phyloP scores from a whole-genome alignment of 495 filamentous ascomycete species.

The Thermothielavioides terrestris region DNA sequence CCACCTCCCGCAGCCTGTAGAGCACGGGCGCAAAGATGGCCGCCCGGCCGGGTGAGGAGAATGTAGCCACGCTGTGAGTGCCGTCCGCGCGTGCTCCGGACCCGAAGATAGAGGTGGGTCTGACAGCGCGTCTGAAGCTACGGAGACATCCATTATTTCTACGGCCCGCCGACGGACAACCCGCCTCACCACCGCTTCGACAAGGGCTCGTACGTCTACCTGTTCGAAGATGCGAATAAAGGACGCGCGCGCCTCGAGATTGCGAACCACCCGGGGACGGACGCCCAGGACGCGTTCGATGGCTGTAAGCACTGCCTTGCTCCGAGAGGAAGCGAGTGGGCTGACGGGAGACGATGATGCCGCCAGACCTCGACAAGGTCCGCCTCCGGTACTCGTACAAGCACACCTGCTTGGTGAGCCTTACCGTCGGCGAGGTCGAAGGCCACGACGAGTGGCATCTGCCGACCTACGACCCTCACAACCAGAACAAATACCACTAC shows the following conservation, averaged over 20 bases:
- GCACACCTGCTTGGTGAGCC: conserved; percentile 66
- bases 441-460: conserved; percentile 65
- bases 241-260: conserved; percentile 69
- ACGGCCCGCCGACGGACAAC: conserved; percentile 58
- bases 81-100: neutral
- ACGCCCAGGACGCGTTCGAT: conserved; percentile 84
- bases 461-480: conserved; percentile 57
- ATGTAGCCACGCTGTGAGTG: conserved; percentile 70
- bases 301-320: conserved; percentile 51
- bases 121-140: conserved; percentile 48
- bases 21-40: conserved; percentile 51
- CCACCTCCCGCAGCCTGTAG: neutral
- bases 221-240: conserved; percentile 65
- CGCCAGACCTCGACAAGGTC: conserved; percentile 52
- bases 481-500: conserved; percentile 62
- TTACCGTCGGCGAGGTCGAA: conserved; percentile 57
- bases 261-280: conserved; percentile 76
- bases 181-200: conserved; percentile 81
- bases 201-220: conserved; percentile 79
- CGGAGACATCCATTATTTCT: conserved; percentile 85
- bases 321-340: neutral
- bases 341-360: neutral
- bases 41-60: conserved; percentile 66
- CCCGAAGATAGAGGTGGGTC: neutral
- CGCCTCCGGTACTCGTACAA: conserved; percentile 66